Conservation (phyloP, 345 rosid species). For the Linum trigynum region DNA sequence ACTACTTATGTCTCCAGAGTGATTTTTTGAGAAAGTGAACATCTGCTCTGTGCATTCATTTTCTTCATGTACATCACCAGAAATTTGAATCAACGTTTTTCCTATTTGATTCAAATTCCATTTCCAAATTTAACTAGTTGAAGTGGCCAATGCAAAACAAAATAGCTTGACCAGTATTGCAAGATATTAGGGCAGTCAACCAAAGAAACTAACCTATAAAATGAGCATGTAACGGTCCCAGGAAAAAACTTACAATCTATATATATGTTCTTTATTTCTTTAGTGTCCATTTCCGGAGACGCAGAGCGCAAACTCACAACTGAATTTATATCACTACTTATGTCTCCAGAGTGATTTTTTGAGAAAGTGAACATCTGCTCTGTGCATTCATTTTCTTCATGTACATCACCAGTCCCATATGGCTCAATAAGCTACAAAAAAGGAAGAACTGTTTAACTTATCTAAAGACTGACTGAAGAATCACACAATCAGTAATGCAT, state of each 20-base stretch:
- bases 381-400: conserved; percentile 32
- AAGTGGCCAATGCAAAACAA: too few relatives aligned
- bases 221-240: conserved; percentile 3
- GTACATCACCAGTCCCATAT: conserved; percentile 39
- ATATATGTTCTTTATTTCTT: conserved; percentile 90
- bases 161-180: too few relatives aligned
- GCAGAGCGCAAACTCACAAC: conserved; percentile 25
- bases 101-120: too few relatives aligned
- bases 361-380: conserved; percentile 39
- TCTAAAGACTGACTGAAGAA: not conserved
- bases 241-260: conserved; percentile 67
- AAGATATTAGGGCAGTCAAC: too few relatives aligned
- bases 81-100: too few relatives aligned
- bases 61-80: conserved; percentile 30
- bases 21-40: conserved; percentile 32
- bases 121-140: too few relatives aligned
- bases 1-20: conserved; percentile 39
- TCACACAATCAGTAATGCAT: conserved; percentile 2
- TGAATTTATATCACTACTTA: conserved; percentile 32
- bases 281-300: conserved; percentile 67
- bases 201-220: not conserved
- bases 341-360: conserved; percentile 39
- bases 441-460: not conserved
- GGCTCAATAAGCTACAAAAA: conserved; percentile 68
- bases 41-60: conserved; percentile 37